Base-by-base conservation (phyloP, 495 filamentous ascomycete species). In the Penicillium alfredii region DNA sequence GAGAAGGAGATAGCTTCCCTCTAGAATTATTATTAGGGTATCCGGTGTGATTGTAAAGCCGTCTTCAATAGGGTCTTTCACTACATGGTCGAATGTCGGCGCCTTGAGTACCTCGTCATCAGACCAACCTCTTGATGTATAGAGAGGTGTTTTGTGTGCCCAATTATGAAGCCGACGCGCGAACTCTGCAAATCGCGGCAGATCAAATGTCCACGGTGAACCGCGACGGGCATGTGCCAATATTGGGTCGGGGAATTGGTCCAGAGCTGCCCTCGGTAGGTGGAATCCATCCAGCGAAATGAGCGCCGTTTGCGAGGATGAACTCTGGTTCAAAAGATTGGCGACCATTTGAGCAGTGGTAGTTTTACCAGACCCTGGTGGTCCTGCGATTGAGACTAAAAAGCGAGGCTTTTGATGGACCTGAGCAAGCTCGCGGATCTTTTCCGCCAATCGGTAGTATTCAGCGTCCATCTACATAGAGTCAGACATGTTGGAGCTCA, bases 301-400 rank as follows among this genome's bases (percentile, higher is more conserved):
- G 0, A 59, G 42, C 0, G 53, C 53, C 3, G 63, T 51, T 10
- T 40, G 44, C 1, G 30, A 17, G 1, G 35, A 26, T 3, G 49
- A 34, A 15, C 24, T 25, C 11, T 35, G 8, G 31, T 66, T 69
- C 8, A 72, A 30, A 0, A 49, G 50, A 11, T 45, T 40, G 2
- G 57, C 45, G 6, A 71, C 40, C 1, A 54, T 52, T 14, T 54
- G 40, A 1, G 66, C 64, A 7, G 63, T 68, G 4, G 70, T 74
- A 6, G 70, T 68, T 37, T 72, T 74, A 4, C 70, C 70, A 4
- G 64, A 64, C 0, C 70, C 70, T 4, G 70, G 68, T 3, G 61
- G 41, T 6, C 69, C 68, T 5, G 68, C 68, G 16, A 74, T 59
- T 16, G 60, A 64, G 22, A 71, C 56, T 8, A 68, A 24, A 21